phyloP scores from a whole-genome alignment of 1,284 basidiomycete genomes.

The Chalciporus sp. region DNA sequence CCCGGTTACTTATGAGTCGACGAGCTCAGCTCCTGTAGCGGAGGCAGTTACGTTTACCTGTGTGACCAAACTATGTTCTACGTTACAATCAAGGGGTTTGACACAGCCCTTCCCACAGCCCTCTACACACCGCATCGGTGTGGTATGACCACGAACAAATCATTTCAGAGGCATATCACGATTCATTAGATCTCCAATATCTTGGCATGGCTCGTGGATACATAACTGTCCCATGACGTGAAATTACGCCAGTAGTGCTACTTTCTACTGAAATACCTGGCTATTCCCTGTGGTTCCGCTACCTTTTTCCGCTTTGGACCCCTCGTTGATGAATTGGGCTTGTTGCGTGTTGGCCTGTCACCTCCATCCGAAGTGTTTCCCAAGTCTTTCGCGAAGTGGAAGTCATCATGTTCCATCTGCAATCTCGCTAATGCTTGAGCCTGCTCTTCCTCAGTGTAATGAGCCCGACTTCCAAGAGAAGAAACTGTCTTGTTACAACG shows the following conservation, averaged over 20 bases:
- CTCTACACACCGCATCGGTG: too few relatives aligned
- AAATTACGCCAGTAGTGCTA: constrained; percentile 11
- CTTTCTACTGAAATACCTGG: constrained; percentile 68
- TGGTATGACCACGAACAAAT: too few relatives aligned
- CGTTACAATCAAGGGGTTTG: background rate
- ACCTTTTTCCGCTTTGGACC: constrained; percentile 44
- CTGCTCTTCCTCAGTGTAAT: constrained; percentile 27
- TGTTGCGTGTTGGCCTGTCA: constrained; percentile 1
- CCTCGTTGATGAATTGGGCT: constrained; percentile 25
- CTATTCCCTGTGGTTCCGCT: constrained; percentile 62
- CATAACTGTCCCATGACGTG: background rate
- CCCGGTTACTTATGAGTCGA: background rate
- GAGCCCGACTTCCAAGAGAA: constrained; percentile 26
- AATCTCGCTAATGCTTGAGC: constrained; percentile 48
- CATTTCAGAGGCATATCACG: too few relatives aligned
- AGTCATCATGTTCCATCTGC: constrained; percentile 81
- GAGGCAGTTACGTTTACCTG: too few relatives aligned
- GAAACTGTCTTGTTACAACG: constrained; percentile 53
- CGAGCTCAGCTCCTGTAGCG: too few relatives aligned
- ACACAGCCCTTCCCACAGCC: background rate
- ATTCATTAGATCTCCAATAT: background rate
- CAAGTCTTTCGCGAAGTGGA: constrained; percentile 82
- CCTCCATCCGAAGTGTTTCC: constrained; percentile 39
- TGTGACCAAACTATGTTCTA: too few relatives aligned
- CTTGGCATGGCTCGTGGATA: background rate